Base-by-base conservation (phyloP, 768 basidiomycete species). In the Psilocybe subaeruginosa region DNA sequence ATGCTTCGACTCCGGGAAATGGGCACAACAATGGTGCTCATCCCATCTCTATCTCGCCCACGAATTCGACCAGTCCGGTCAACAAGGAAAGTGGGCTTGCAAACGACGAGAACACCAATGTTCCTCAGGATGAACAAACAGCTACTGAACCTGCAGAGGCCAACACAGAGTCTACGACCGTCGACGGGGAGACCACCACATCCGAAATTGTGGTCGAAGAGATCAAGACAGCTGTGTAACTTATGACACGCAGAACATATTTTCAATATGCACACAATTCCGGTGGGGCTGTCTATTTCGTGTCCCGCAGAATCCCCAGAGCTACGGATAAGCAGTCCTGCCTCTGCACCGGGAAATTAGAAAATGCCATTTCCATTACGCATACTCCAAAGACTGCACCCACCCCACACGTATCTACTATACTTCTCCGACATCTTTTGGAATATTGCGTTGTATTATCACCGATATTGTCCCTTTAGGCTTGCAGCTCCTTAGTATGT, bases 11-110 rank as follows among this genome's bases (percentile, higher is more conserved):
- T 35, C 87, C 91, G 7, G 70, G 51, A 76, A 63, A 63, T 37
- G 75, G 73, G 9, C 83, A 85, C 54, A 76, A 72, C 27, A 77
- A 78, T 52, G 81, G 78, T 53, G 81, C 82, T 47, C 83, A 86
- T 64, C 83, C 85, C 56, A 76, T 91, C 46, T 91, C 89, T 29
- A 79, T 89, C 61, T 92, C 90, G 16, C 91, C 91, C n/a, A 91
- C 88, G 27, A 89, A 86, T 64, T 81, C 84, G 7, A 82, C 82
- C 45, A 88, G 84, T 67, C 84, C 88, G 1, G 80, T 86, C 57
- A 82, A 78, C 70, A 89, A 88, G 72, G 91, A 93, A 69, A 84
- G 83, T 61, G 74, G 77, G 31, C 77, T 84, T 23, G 70, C 78
- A 43, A 78, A 82, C 55, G 72, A 78, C 62, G 74, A 76, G 49